Percentiles rank a stretch among this genome's conserved stretches.
Evolutionary conservation across 345 rosid genomes (phyloP).

Genomic region (Ailanthus altissimus): DNA sequence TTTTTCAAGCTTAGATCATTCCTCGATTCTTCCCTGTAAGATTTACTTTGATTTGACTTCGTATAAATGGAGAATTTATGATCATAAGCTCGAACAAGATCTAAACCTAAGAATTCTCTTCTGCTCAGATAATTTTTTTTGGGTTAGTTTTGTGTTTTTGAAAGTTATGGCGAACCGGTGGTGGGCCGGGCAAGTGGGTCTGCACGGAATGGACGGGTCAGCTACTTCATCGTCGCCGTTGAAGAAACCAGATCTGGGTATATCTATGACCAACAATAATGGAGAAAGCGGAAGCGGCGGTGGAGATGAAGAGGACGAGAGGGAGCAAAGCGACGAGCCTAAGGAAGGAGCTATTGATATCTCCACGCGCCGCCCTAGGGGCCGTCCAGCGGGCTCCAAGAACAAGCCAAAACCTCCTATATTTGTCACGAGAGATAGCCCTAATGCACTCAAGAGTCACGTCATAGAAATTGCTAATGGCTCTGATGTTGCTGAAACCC

Average conservation of each 20-base stretch:
- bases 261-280: slow-evolving; percentile 32
- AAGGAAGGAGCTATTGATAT: slow-evolving; percentile 51
- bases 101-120: slow-evolving; percentile 7
- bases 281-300: slow-evolving; percentile 25
- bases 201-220: slow-evolving; percentile 40
- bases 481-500: slow-evolving; percentile 53
- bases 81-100: slow-evolving; percentile 5
- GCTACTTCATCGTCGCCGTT: slow-evolving; percentile 38
- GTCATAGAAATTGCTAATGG: slow-evolving; percentile 57
- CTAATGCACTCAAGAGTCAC: slow-evolving; percentile 62
- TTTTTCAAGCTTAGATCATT: neutral
- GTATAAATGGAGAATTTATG: slow-evolving; percentile 2
- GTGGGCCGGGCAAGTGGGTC: slow-evolving; percentile 57
- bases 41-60: neutral
- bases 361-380: slow-evolving; percentile 46
- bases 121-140: neutral
- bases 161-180: slow-evolving; percentile 67
- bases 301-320: slow-evolving; percentile 41
- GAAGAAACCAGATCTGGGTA: slow-evolving; percentile 35
- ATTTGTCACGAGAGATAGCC: slow-evolving; percentile 61
- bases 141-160: slow-evolving; percentile 9
- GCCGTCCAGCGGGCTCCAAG: slow-evolving; percentile 61
- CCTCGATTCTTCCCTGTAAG: neutral
- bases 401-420: slow-evolving; percentile 63
- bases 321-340: slow-evolving; percentile 52